These are phyloP conservation scores for Murraya koenigii DNA, from an alignment of 345 rosid genomes.

Conservation along the genomic window DNA sequence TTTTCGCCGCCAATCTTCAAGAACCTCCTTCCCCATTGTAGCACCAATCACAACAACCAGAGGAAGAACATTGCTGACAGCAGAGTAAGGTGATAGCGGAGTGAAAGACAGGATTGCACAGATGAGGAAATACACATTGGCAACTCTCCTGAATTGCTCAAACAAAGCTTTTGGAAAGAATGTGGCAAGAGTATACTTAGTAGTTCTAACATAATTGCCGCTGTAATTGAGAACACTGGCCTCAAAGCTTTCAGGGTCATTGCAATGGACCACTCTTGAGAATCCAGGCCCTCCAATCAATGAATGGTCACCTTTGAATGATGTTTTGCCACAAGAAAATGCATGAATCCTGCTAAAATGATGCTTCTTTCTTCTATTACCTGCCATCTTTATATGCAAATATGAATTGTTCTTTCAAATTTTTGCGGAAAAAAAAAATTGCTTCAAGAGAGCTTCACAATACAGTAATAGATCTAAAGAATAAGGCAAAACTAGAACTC, in stretches of 20 bases:
- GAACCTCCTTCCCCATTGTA: conserved; percentile 82
- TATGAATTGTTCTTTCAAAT: background rate
- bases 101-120: conserved; percentile 81
- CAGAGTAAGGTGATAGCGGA: conserved; percentile 69
- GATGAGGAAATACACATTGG: conserved; percentile 81
- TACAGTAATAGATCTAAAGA: background rate
- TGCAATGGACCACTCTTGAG: conserved; percentile 76
- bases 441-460: background rate
- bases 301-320: conserved; percentile 65
- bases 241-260: conserved; percentile 67
- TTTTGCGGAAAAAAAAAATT: background rate
- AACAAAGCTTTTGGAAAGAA: conserved; percentile 83
- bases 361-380: conserved; percentile 56
- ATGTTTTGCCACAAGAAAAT: conserved; percentile 60
- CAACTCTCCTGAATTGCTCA: conserved; percentile 95
- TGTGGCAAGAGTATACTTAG: conserved; percentile 74
- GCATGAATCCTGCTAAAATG: conserved; percentile 67
- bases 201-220: conserved; percentile 71
- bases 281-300: conserved; percentile 93
- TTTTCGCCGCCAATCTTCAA: conserved; percentile 88
- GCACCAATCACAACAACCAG: conserved; percentile 73
- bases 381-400: conserved; percentile 39
- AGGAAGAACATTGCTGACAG: conserved; percentile 81
- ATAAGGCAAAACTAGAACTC: background rate
- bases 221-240: conserved; percentile 45